phyloP scores from a whole-genome alignment of 441 rosid species.

The Breynia disticha region DNA sequence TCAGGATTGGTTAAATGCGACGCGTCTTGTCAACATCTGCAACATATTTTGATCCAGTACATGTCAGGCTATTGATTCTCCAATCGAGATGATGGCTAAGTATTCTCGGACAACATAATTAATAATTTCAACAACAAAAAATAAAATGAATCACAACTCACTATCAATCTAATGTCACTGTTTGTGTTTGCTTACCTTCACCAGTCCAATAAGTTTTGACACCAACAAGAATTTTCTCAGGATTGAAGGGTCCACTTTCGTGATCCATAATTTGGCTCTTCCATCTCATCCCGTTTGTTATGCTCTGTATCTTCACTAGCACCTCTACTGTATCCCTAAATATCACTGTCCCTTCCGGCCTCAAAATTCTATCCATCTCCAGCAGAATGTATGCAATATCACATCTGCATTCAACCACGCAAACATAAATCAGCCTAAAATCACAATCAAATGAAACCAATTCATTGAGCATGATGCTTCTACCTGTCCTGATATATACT shows the following conservation, averaged over 20 bases:
- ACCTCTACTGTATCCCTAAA: conserved; percentile 78
- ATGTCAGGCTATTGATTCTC: no score
- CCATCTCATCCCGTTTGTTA: conserved; percentile 87
- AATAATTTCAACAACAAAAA: background rate
- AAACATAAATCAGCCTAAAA: conserved; percentile 1
- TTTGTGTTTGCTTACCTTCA: conserved; percentile 24
- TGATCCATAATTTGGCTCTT: conserved; percentile 77
- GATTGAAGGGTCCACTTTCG: conserved; percentile 91
- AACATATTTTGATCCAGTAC: no score
- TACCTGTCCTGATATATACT: conserved; percentile 79
- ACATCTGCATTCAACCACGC: no score
- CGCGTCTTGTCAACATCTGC: no score
- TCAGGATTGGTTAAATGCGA: no score
- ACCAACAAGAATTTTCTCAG: conserved; percentile 83
- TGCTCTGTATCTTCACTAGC: conserved; percentile 61
- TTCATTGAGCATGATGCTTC: background rate
- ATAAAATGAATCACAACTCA: background rate
- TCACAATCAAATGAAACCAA: background rate
- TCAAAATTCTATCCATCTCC: conserved; percentile 90
- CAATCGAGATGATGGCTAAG: no score
- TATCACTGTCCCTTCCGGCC: conserved; percentile 90
- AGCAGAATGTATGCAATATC: conserved; percentile 65
- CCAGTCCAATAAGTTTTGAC: conserved; percentile 90
- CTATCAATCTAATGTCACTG: conserved; percentile 7
- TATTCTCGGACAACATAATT: no score